These are phyloP conservation scores for Scenedesmus sp. DNA, from an alignment of 163 green algal species.

Conservation along the genomic window DNA sequence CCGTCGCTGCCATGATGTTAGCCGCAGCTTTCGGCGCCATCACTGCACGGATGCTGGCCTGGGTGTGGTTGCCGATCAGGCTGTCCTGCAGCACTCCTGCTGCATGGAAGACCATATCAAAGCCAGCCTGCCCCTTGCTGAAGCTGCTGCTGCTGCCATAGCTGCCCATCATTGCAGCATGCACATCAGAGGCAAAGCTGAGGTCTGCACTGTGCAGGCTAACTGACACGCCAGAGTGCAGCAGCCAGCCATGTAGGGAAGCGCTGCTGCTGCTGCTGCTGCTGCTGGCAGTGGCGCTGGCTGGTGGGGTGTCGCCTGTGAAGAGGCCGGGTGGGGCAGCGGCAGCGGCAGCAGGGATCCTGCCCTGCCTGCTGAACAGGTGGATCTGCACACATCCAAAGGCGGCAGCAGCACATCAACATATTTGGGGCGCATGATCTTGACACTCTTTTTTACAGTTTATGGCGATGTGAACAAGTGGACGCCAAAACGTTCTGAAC, in stretches of 20 bases:
- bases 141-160: not conserved
- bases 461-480: no score
- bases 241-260: constrained; percentile 26
- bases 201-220: constrained; percentile 24
- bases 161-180: not conserved
- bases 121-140: not conserved
- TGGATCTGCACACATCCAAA: constrained; percentile 26
- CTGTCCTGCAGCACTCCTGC: constrained; percentile 74
- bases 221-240: constrained; percentile 2
- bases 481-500: no score
- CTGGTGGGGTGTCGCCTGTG: not conserved
- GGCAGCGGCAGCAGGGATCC: constrained; percentile 5
- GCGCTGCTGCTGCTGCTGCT: not conserved
- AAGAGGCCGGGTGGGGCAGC: not conserved
- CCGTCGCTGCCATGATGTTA: not conserved
- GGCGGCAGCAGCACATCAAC: not conserved
- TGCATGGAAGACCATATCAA: constrained; percentile 74
- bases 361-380: constrained; percentile 59
- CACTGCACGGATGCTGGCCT: constrained; percentile 44
- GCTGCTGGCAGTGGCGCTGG: not conserved
- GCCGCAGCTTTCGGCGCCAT: constrained; percentile 69
- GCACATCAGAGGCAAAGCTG: constrained; percentile 9
- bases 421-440: no score
- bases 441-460: no score
- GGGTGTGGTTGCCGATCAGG: constrained; percentile 55